Conservation (phyloP, 2,329 filamentous ascomycete species). For the Aspergillus pseudoterreus region DNA sequence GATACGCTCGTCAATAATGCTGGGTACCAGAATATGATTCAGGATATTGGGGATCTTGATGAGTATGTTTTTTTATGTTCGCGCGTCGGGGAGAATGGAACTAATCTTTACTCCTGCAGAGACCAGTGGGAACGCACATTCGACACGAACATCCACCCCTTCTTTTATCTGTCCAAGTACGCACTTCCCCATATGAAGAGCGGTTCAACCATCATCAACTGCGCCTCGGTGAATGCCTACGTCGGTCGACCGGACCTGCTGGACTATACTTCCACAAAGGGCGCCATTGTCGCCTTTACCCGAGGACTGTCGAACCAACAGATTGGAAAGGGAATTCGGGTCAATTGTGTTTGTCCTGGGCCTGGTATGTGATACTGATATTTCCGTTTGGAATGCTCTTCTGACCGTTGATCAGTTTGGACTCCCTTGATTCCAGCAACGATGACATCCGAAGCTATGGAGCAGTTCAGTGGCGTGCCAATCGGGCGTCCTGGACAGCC, state of each 20-base stretch:
- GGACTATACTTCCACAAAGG: constrained; percentile 73
- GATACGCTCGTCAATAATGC: constrained; percentile 68
- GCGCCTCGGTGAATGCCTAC: constrained; percentile 79
- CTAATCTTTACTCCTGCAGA: constrained; percentile 20
- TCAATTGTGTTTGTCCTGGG: constrained; percentile 73
- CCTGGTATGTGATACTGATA: constrained; percentile 43
- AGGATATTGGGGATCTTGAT: constrained; percentile 66
- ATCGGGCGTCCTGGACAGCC: constrained; percentile 78
- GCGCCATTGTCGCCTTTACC: constrained; percentile 75
- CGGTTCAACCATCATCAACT: constrained; percentile 81
- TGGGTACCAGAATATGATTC: constrained; percentile 69
- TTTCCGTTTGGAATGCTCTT: not conserved
- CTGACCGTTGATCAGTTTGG: constrained; percentile 53
- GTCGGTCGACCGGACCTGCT: constrained; percentile 74
- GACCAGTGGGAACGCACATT: constrained; percentile 80
- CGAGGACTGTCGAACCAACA: constrained; percentile 73
- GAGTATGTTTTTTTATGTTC: constrained; percentile 47
- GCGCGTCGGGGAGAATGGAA: not conserved
- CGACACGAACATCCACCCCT: constrained; percentile 77
- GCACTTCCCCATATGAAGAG: constrained; percentile 67
- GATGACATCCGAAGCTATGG: constrained; percentile 66
- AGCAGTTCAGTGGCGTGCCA: constrained; percentile 66
- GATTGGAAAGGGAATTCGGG: constrained; percentile 66
- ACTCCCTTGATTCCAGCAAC: constrained; percentile 71
- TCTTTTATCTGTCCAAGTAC: constrained; percentile 79